phyloP scores from a whole-genome alignment of 192 early-diverging fungal genomes.

The Jimgerdemannia lactiflua region DNA sequence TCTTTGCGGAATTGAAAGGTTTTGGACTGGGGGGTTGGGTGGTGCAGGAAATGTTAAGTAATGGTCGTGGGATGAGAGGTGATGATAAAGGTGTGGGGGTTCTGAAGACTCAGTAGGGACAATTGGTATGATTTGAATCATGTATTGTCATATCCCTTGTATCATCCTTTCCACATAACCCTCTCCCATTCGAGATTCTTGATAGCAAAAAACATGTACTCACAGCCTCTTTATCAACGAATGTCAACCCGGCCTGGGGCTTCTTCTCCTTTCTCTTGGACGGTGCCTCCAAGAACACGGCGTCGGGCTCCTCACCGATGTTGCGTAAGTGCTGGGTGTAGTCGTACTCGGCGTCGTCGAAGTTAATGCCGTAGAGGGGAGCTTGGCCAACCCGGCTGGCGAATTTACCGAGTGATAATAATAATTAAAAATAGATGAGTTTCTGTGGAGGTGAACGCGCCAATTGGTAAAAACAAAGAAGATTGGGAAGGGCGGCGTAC shows the following conservation, averaged over 20 bases:
- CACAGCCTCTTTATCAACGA: constrained; percentile 20
- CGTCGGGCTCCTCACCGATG: constrained; percentile 73
- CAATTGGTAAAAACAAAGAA: background rate
- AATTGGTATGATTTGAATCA: no score
- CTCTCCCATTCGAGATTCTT: background rate
- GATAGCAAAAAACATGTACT: background rate
- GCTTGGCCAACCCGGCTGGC: constrained; percentile 61
- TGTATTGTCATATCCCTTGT: no score
- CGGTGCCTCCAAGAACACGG: constrained; percentile 74
- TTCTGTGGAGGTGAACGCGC: no score
- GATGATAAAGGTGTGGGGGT: no score
- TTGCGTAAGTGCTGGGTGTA: constrained; percentile 90
- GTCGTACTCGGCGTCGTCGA: constrained; percentile 91
- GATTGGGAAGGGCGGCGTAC: background rate
- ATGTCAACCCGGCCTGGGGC: constrained; percentile 34
- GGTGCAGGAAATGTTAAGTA: background rate
- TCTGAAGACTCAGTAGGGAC: no score
- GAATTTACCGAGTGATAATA: background rate
- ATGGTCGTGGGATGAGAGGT: no score
- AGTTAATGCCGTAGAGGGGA: constrained; percentile 87
- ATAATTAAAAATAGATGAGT: constrained; percentile 9
- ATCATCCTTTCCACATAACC: constrained; percentile 5
- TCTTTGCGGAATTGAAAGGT: constrained; percentile 19
- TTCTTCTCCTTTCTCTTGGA: constrained; percentile 51
- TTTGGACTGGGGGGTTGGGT: background rate